Percentiles rank a stretch among this genome's conserved stretches.
Conservation (phyloP, 2,329 filamentous ascomycete genomes). For the Stemphylium beticola region DNA sequence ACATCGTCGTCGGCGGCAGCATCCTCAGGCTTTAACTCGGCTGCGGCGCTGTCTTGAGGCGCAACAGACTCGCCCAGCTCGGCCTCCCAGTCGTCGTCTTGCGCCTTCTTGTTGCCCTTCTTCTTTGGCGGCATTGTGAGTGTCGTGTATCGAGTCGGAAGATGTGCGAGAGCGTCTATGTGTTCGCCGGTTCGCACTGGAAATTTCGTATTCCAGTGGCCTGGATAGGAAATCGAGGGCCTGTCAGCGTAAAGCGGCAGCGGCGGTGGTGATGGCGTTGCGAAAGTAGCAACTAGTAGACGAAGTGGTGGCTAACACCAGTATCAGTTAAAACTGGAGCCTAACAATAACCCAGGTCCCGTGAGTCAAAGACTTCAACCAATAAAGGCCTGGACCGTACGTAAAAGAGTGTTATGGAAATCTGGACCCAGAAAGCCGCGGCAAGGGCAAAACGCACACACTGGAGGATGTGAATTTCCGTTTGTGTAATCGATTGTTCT, state of each 20-base stretch:
- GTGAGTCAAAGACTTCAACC: slow-evolving; percentile 31
- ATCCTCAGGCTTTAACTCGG: slow-evolving; percentile 34
- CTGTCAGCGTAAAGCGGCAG: neutral
- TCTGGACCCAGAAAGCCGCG: slow-evolving; percentile 16
- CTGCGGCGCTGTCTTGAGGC: slow-evolving; percentile 60
- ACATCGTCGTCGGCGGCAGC: slow-evolving; percentile 56
- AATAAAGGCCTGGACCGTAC: slow-evolving; percentile 33
- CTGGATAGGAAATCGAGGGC: neutral
- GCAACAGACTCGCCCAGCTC: slow-evolving; percentile 82
- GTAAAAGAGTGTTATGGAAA: slow-evolving; percentile 22
- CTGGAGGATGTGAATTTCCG: slow-evolving; percentile 34
- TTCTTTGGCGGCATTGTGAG: slow-evolving; percentile 87
- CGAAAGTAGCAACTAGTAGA: neutral
- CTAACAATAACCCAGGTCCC: slow-evolving; percentile 21
- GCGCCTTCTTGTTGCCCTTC: slow-evolving; percentile 86
- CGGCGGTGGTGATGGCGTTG: slow-evolving; percentile 3
- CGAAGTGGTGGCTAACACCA: neutral
- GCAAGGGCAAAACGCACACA: slow-evolving; percentile 35
- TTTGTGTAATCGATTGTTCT: slow-evolving; percentile 24
- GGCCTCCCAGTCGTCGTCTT: slow-evolving; percentile 95
- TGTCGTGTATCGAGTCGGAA: neutral
- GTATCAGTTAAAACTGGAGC: slow-evolving; percentile 12
- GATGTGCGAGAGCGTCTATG: neutral
- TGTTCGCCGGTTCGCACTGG: slow-evolving; percentile 10
- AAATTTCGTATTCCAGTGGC: neutral